phyloP scores from a whole-genome alignment of 768 basidiomycete species.

The Pulveroboletus ravenelii region DNA sequence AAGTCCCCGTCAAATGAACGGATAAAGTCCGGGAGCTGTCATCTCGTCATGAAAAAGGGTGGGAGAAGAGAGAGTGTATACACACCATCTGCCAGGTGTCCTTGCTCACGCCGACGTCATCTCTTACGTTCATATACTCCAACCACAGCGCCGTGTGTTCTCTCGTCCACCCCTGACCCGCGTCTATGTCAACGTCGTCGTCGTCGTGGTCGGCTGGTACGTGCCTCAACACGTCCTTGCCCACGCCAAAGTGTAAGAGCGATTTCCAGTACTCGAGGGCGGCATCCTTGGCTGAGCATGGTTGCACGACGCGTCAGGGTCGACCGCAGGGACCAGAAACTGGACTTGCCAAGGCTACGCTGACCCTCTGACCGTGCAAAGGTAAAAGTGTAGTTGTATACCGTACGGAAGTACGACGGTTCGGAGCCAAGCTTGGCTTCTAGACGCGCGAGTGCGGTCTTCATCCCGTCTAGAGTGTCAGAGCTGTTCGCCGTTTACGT shows the following conservation, averaged over 20 bases:
- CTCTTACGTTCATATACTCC: conserved; percentile 62
- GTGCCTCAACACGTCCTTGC: conserved; percentile 59
- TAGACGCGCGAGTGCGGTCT: conserved; percentile 47
- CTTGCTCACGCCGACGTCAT: conserved; percentile 75
- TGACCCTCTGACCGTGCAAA: conserved; percentile 75
- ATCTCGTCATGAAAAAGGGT: conserved; percentile 2
- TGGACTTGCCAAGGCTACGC: conserved; percentile 64
- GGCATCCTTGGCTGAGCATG: conserved; percentile 51
- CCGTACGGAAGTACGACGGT: conserved; percentile 64
- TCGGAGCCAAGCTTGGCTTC: conserved; percentile 59
- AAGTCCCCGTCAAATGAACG: conserved; percentile 71
- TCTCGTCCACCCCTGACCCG: conserved; percentile 53
- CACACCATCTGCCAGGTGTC: conserved; percentile 87
- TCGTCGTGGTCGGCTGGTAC: conserved; percentile 42
- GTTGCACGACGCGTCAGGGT: conserved; percentile 1
- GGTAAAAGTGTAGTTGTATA: conserved; percentile 78
- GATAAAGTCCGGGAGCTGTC: conserved; percentile 75
- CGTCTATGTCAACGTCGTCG: conserved; percentile 41
- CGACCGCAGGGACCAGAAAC: not conserved
- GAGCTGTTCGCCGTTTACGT: conserved; percentile 38
- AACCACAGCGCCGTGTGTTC: conserved; percentile 72
- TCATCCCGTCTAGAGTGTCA: conserved; percentile 64
- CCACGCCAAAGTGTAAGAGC: conserved; percentile 68
- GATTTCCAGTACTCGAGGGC: conserved; percentile 76
- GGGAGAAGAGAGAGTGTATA: conserved; percentile 3